These are phyloP conservation scores for Phyllosticta citribraziliensis DNA, from an alignment of 2,329 filamentous ascomycete genomes.

Conservation along the genomic window DNA sequence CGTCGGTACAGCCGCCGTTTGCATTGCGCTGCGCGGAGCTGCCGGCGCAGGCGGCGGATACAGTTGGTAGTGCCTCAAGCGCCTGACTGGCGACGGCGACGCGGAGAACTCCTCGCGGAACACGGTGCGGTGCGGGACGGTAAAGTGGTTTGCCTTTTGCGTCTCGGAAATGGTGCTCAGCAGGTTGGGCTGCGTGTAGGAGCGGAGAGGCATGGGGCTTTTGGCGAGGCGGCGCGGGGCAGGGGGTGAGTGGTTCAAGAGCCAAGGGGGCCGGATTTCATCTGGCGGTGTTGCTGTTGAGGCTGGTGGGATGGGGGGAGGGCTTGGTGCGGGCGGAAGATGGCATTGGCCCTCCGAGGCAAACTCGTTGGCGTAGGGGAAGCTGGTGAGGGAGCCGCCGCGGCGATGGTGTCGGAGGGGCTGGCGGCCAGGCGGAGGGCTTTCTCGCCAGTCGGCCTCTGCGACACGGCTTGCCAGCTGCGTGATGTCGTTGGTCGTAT, in stretches of 20 bases:
- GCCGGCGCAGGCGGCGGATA: background rate
- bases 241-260: background rate
- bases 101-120: constrained; percentile 2
- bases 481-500: constrained; percentile 5
- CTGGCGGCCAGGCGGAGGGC: background rate
- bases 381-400: background rate
- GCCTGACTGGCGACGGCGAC: background rate
- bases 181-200: constrained; percentile 7
- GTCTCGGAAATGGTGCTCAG: background rate
- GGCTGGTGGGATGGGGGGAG: background rate
- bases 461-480: background rate
- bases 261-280: background rate
- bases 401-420: background rate
- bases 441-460: background rate
- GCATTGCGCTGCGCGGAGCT: background rate
- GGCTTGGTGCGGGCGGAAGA: background rate
- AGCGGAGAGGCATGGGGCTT: background rate
- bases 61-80: background rate
- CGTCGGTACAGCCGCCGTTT: background rate
- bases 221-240: background rate
- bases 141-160: background rate
- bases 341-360: background rate
- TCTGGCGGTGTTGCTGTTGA: background rate
- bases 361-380: background rate
- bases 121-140: background rate